These are phyloP conservation scores for Boletus huronensis DNA, from an alignment of 768 basidiomycete species.

Conservation along the genomic window DNA sequence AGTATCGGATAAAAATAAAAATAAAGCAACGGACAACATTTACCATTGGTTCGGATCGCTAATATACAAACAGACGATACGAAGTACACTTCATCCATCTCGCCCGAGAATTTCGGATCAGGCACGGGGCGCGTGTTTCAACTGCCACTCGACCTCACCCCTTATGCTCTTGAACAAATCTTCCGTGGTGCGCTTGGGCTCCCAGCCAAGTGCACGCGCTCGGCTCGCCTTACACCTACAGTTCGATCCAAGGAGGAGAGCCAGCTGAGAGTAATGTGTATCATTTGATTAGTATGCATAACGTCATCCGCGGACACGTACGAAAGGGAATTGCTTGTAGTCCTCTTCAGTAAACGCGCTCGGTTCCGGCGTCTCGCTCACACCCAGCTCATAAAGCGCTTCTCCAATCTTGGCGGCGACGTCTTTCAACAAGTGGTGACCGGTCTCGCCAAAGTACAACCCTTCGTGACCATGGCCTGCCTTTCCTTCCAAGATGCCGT, in stretches of 20 bases:
- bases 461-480: conserved; percentile 39
- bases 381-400: conserved; percentile 18
- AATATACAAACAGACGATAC: neutral
- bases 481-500: conserved; percentile 29
- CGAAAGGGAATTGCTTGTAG: neutral
- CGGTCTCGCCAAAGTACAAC: conserved; percentile 52
- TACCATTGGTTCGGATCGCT: neutral
- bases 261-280: conserved; percentile 6
- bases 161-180: conserved; percentile 21
- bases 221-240: conserved; percentile 20
- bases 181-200: conserved; percentile 30
- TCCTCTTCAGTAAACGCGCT: conserved; percentile 39
- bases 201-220: conserved; percentile 26
- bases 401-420: conserved; percentile 42
- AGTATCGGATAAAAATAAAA: neutral
- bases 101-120: neutral
- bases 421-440: conserved; percentile 45
- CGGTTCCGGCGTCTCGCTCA: conserved; percentile 30
- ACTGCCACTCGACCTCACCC: conserved; percentile 20
- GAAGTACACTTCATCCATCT: neutral
- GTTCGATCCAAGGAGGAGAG: conserved; percentile 20
- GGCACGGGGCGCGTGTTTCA: conserved; percentile 2
- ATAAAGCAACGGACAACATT: neutral
- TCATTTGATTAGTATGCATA: neutral
- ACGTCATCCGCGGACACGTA: neutral